Conservation (phyloP, 495 filamentous ascomycete species). For the Lasiosphaeriaceae sp. region DNA sequence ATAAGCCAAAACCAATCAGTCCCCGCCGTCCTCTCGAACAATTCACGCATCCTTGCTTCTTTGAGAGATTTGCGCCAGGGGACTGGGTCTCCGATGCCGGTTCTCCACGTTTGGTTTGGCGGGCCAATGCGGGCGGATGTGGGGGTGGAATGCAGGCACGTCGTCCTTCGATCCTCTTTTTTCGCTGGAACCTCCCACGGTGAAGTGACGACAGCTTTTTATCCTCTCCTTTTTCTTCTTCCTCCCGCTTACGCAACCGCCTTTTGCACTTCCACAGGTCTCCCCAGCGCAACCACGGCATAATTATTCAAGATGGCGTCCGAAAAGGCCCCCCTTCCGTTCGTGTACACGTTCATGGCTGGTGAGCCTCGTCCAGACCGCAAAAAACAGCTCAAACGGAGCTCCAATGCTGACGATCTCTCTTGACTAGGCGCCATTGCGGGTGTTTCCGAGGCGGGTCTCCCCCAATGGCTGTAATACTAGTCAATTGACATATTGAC, state of each 20-base stretch:
- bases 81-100: slow-evolving; percentile 19
- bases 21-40: background rate
- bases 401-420: slow-evolving; percentile 18
- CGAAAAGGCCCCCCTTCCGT: slow-evolving; percentile 31
- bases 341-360: slow-evolving; percentile 34
- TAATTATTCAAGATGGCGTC: slow-evolving; percentile 22
- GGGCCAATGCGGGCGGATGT: background rate
- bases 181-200: background rate
- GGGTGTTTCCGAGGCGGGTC: slow-evolving; percentile 26
- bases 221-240: background rate
- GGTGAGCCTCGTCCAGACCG: slow-evolving; percentile 17
- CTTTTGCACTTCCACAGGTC: too few species aligned
- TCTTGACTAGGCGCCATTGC: slow-evolving; percentile 22
- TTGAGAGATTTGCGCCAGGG: background rate
- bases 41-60: background rate
- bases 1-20: background rate
- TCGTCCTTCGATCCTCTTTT: background rate
- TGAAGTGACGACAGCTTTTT: slow-evolving; percentile 6
- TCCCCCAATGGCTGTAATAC: background rate
- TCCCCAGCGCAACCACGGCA: background rate
- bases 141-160: too few species aligned
- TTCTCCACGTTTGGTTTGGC: slow-evolving; percentile 1
- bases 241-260: background rate
- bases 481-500: slow-evolving; percentile 25
- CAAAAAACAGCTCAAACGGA: slow-evolving; percentile 12